Evolutionary conservation across 2,329 filamentous ascomycete genomes (phyloP), one percentile per base, ranked within the genome.

Genomic region (Colletotrichum agaves): DNA sequence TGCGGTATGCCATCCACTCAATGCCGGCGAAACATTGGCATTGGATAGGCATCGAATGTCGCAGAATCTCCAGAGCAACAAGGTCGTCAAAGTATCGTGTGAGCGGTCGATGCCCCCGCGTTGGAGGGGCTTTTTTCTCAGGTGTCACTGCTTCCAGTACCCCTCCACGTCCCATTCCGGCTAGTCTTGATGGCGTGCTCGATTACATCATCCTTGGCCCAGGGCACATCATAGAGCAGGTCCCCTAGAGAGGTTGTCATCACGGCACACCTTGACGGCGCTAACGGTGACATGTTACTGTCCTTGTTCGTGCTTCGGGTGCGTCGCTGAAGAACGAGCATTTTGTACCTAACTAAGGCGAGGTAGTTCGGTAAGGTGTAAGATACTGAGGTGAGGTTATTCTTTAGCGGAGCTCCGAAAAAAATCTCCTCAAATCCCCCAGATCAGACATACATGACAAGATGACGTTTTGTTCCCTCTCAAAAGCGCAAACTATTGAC

Each of bases 201-300:
- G 65, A 53, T 67, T 67, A 67, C 65, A 67, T 67, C 65, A 67
- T 67, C 65, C 53, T 67, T 67, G 61, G 65, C 61, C 39, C 17
- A 44, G 47, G 65, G 65, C 61, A 67, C 64, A 64, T 64, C 64
- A 67, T 67, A 43, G 49, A 50, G 11, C 33, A 19, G 27, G 23
- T 7, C 31, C 50, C 52, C 52, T 27, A 19, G 41, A 23, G 15
- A 12, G 35, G 35, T 23, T 27, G 23, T 27, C 23, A 41, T 27
- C 27, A 43, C 52, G 31, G 52, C 35, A 27, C 35, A 56, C 41
- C 55, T 58, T 46, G 41, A 46, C 15, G 55, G 47, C 47, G 47
- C 47, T 50, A 52, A 31, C 47, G 47, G 17, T 17, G 41, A 44
- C n/a, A 44, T 44, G 41, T 44, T 3, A 3, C 8, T 19, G 44